Evolutionary conservation across 352 stramenopile species (phyloP).

Genomic region (Bremia lactucae): DNA sequence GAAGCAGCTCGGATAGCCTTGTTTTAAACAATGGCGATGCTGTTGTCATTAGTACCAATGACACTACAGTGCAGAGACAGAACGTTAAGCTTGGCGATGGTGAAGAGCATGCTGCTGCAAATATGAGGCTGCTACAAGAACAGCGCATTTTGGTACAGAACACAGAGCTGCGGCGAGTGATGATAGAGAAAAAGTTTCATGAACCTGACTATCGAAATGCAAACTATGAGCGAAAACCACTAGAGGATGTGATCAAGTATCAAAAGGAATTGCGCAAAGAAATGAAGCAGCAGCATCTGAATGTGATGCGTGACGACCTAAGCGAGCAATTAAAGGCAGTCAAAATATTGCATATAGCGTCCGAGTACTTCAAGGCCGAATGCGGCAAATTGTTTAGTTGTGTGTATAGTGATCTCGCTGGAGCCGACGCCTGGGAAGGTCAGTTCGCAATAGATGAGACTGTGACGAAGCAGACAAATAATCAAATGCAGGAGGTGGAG

Average conservation of each 20-base stretch:
- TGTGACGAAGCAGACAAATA: conserved; percentile 48
- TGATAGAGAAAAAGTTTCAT: conserved; percentile 46
- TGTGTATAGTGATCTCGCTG: conserved; percentile 44
- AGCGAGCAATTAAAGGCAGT: conserved; percentile 54
- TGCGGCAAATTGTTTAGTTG: conserved; percentile 33
- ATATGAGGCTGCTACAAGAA: no score
- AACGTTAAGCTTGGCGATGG: conserved; percentile 14
- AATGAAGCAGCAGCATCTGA: conserved; percentile 44
- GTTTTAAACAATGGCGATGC: conserved; percentile 33
- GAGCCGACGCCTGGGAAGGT: conserved; percentile 43
- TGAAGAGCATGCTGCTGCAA: no score
- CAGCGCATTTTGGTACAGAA: conserved; percentile 48
- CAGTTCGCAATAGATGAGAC: conserved; percentile 47
- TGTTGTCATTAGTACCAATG: conserved; percentile 21
- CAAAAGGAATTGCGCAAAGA: conserved; percentile 65
- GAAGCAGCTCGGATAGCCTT: conserved; percentile 45
- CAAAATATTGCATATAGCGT: conserved; percentile 40
- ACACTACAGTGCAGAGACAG: conserved; percentile 24
- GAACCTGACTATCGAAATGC: conserved; percentile 55
- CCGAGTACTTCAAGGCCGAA: conserved; percentile 51
- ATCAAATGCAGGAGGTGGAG: conserved; percentile 54
- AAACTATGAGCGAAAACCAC: conserved; percentile 48
- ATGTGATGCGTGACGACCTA: conserved; percentile 47
- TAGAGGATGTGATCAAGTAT: conserved; percentile 66
- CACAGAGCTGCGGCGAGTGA: conserved; percentile 38